Conservation (phyloP, 768 basidiomycete genomes). For the Polyporus arcularius region DNA sequence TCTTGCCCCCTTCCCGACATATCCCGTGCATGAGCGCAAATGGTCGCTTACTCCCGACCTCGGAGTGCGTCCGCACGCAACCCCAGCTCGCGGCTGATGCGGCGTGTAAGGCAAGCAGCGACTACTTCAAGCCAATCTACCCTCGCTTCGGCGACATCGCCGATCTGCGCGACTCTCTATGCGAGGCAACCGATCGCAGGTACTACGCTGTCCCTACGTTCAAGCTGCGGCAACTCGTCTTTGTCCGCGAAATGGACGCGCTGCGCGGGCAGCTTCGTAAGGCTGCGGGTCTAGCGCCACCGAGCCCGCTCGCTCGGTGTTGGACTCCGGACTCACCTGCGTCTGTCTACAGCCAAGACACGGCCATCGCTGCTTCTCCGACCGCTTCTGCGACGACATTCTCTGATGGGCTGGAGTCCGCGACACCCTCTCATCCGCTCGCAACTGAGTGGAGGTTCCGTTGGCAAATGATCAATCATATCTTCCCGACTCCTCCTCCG, state of each 20-base stretch:
- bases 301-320: background rate
- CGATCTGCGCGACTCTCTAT: conserved; percentile 7
- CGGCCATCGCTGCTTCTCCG: background rate
- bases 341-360: conserved; percentile 6
- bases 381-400: background rate
- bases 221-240: conserved; percentile 4
- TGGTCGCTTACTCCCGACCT: background rate
- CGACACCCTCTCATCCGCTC: background rate
- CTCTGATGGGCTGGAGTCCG: background rate
- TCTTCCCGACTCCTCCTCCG: background rate
- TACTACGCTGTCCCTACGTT: conserved; percentile 8
- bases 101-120: background rate
- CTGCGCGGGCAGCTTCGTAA: background rate
- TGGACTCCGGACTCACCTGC: conserved; percentile 5
- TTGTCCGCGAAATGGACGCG: conserved; percentile 6
- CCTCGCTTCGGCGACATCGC: conserved; percentile 12
- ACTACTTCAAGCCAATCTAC: conserved; percentile 6
- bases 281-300: background rate
- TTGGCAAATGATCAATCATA: background rate
- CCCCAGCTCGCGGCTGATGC: background rate
- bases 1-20: background rate
- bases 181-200: conserved; percentile 10
- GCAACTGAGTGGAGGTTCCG: background rate
- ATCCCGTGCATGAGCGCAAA: background rate
- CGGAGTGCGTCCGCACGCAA: background rate